These are phyloP conservation scores for Lentinula sp. DNA, from an alignment of 768 basidiomycete genomes.

Conservation along the genomic window DNA sequence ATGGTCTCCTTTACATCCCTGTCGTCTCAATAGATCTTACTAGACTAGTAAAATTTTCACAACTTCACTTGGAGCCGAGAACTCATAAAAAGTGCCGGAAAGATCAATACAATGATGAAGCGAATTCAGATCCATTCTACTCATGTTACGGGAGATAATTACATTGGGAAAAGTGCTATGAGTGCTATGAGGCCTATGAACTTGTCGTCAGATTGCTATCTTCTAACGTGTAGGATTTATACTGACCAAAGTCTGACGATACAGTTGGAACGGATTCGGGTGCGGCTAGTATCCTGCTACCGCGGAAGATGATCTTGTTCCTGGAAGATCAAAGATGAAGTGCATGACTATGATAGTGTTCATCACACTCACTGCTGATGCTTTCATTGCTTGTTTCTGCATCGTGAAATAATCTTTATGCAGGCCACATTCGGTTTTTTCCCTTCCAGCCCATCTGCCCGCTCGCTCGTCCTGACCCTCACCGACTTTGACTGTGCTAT, in stretches of 20 bases:
- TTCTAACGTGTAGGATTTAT: not conserved
- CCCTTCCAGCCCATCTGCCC: conserved; percentile 86
- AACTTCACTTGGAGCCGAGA: not conserved
- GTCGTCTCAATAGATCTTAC: not conserved
- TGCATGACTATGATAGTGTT: not conserved
- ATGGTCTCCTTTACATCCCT: not conserved
- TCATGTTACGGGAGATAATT: not conserved
- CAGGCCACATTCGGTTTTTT: conserved; percentile 94
- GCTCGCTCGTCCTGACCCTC: conserved; percentile 82
- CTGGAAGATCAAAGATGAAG: not conserved
- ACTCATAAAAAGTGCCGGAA: too few relatives aligned
- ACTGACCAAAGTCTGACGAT: not conserved
- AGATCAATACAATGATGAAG: not conserved
- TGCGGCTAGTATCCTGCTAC: not conserved
- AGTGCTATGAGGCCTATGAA: not conserved
- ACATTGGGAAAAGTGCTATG: not conserved
- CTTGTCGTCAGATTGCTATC: not conserved
- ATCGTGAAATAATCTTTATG: conserved; percentile 87
- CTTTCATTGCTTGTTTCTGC: conserved; percentile 46
- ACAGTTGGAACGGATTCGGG: not conserved
- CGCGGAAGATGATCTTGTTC: conserved; percentile 5
- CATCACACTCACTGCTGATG: not conserved
- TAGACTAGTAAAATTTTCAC: not conserved
- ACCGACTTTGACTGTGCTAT: conserved; percentile 72
- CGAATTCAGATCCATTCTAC: not conserved